phyloP scores from a whole-genome alignment of 1,284 basidiomycete species.

The Pseudozyma flocculosa region DNA sequence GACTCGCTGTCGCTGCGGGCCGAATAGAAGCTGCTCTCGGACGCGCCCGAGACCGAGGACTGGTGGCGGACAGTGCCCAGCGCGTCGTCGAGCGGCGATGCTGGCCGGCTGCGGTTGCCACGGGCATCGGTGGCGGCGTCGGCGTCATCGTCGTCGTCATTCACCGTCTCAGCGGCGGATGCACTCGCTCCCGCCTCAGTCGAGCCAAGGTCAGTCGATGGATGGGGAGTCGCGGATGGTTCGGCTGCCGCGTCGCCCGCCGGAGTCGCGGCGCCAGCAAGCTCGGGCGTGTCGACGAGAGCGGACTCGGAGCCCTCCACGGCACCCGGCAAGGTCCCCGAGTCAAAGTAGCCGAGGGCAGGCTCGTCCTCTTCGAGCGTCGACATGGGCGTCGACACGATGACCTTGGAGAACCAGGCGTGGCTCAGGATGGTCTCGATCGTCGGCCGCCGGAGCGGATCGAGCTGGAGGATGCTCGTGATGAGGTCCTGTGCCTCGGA shows the following conservation, averaged over 20 bases:
- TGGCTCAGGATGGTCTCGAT: conserved; percentile 86
- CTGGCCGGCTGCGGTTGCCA: not conserved
- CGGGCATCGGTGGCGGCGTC: too few relatives aligned
- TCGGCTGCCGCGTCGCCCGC: too few relatives aligned
- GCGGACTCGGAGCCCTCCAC: not conserved
- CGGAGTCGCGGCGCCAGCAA: too few relatives aligned
- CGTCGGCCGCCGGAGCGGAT: conserved; percentile 72
- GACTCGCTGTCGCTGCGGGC: conserved; percentile 46
- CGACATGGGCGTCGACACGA: conserved; percentile 34
- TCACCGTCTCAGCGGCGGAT: too few relatives aligned
- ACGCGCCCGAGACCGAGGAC: conserved; percentile 21
- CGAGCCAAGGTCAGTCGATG: too few relatives aligned
- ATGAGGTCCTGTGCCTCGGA: conserved; percentile 83
- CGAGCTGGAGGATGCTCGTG: conserved; percentile 73
- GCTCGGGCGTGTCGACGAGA: not conserved
- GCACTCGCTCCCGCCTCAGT: too few relatives aligned
- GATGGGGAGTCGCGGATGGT: too few relatives aligned
- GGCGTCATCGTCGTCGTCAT: too few relatives aligned
- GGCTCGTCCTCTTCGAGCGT: conserved; percentile 38
- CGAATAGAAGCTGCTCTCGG: conserved; percentile 44
- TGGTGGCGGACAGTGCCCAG: conserved; percentile 6
- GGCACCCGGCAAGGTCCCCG: not conserved
- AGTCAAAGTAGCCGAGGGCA: conserved; percentile 9
- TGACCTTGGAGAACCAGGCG: conserved; percentile 72
- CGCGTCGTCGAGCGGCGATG: not conserved